A percentile compares a stretch with the other conserved stretches of the same genome.
Evolutionary conservation across 1,284 basidiomycete genomes (phyloP).

Genomic region (Peniophora sp.): DNA sequence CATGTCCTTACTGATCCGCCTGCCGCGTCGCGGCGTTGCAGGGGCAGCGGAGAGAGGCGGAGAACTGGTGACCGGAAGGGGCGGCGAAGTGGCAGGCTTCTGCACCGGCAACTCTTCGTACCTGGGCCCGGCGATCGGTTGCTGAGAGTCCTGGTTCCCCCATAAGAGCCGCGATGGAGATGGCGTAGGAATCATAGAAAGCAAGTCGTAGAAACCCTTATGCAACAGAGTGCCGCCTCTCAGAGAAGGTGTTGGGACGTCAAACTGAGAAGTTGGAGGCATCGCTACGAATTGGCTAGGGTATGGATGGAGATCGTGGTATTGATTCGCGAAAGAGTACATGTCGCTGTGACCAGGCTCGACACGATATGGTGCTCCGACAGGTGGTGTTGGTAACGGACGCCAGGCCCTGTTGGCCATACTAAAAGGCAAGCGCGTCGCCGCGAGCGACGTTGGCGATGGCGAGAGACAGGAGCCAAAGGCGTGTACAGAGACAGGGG

Average conservation of each 20-base stretch:
- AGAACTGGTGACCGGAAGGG: constrained; percentile 13
- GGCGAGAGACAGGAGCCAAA: constrained; percentile 5
- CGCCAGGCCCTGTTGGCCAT: constrained; percentile 16
- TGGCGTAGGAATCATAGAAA: constrained; percentile 69
- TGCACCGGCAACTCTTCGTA: constrained; percentile 45
- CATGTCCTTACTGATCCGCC: constrained; percentile 78
- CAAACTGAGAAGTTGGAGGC: constrained; percentile 26
- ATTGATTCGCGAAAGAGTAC: constrained; percentile 35
- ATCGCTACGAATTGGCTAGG: constrained; percentile 20
- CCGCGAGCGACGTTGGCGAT: constrained; percentile 12
- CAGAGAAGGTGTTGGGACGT: constrained; percentile 35
- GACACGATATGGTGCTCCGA: constrained; percentile 1
- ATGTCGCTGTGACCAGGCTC: constrained; percentile 18
- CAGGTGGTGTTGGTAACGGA: constrained; percentile 38
- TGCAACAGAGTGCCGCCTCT: constrained; percentile 67
- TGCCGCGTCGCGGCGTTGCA: constrained; percentile 39
- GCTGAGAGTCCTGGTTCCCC: constrained; percentile 30
- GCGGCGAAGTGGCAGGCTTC: constrained; percentile 14
- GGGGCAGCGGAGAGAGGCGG: constrained; percentile 23
- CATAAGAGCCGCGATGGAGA: constrained; percentile 58
- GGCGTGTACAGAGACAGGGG: not conserved
- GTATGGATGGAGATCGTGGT: constrained; percentile 39
- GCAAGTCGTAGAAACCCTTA: constrained; percentile 82
- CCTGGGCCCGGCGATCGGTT: constrained; percentile 47
- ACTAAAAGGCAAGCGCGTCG: constrained; percentile 1